phyloP scores from a whole-genome alignment of 768 basidiomycete genomes.

The Daedalea quercina region DNA sequence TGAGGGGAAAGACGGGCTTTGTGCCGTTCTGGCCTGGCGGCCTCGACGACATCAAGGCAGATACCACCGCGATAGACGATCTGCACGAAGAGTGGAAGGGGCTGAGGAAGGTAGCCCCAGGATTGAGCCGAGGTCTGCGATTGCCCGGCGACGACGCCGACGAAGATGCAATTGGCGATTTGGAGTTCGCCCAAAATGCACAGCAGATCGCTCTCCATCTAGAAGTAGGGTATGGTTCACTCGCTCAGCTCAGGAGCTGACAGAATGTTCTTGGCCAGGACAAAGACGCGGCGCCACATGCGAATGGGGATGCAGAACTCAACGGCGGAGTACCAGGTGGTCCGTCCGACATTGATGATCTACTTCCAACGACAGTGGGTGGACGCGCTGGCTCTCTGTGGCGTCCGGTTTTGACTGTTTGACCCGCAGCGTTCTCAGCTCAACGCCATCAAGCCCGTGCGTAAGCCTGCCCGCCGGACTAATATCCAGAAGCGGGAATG shows the following conservation, averaged over 20 bases:
- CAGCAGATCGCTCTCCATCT: slow-evolving; percentile 4
- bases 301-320: slow-evolving; percentile 13
- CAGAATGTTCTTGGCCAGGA: neutral
- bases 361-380: slow-evolving; percentile 42
- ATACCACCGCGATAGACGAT: slow-evolving; percentile 24
- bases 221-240: slow-evolving; percentile 6
- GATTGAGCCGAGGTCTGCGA: slow-evolving; percentile 73
- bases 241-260: neutral
- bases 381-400: neutral
- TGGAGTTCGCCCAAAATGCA: slow-evolving; percentile 17
- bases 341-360: slow-evolving; percentile 61
- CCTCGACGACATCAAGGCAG: slow-evolving; percentile 51
- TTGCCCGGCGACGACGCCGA: slow-evolving; percentile 52
- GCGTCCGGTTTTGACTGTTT: neutral
- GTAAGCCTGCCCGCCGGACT: slow-evolving; percentile 34
- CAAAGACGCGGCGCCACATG: neutral
- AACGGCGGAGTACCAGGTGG: slow-evolving; percentile 8
- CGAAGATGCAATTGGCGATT: slow-evolving; percentile 33
- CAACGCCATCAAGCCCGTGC: slow-evolving; percentile 39
- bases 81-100: slow-evolving; percentile 31
- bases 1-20: slow-evolving; percentile 89
- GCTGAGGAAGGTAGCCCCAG: slow-evolving; percentile 72
- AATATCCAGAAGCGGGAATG: slow-evolving; percentile 82
- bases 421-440: slow-evolving; percentile 47
- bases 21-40: slow-evolving; percentile 96